Percentiles rank a stretch among this genome's conserved stretches.
Evolutionary conservation across 2,329 filamentous ascomycete genomes (phyloP).

Genomic region (Elsinoe australis): DNA sequence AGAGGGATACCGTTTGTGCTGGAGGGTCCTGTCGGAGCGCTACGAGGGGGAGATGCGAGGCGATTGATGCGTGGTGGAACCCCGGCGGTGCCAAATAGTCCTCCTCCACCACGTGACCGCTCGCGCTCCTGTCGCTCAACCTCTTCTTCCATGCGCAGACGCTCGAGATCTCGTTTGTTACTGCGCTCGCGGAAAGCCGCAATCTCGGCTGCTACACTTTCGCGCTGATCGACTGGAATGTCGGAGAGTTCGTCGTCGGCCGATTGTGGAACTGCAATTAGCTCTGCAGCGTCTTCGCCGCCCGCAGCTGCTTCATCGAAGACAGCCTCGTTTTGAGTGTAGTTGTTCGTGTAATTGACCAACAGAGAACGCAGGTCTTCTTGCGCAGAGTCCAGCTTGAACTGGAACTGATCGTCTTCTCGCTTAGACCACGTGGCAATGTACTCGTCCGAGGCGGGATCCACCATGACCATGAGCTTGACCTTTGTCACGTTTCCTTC

Average conservation of each 20-base stretch:
- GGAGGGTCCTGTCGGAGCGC: conserved; percentile 54
- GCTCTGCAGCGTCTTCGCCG: conserved; percentile 62
- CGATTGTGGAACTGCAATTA: conserved; percentile 75
- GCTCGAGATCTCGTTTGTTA: conserved; percentile 78
- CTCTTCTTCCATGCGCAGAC: conserved; percentile 81
- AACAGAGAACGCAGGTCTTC: conserved; percentile 44
- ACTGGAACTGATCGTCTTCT: conserved; percentile 53
- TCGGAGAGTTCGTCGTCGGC: conserved; percentile 86
- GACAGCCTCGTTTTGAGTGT: conserved; percentile 31
- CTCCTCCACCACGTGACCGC: conserved; percentile 61
- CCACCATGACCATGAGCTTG: conserved; percentile 46
- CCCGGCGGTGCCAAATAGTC: too few species aligned
- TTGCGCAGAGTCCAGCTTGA: conserved; percentile 62
- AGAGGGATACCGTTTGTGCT: conserved; percentile 69
- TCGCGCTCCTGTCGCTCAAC: conserved; percentile 78
- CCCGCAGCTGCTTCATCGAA: conserved; percentile 51
- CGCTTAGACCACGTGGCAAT: conserved; percentile 69
- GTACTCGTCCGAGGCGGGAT: conserved; percentile 75
- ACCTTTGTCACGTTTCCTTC: conserved; percentile 32
- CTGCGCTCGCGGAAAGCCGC: conserved; percentile 89
- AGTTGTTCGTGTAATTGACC: conserved; percentile 18
- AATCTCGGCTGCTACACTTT: conserved; percentile 89
- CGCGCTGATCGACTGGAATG: conserved; percentile 92
- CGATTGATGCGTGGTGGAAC: conserved; percentile 55
- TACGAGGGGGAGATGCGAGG: conserved; percentile 58